Percentiles rank a stretch among this genome's conserved stretches.
Conservation (phyloP, 2,329 filamentous ascomycete species). For the Thyridium curvatum region DNA sequence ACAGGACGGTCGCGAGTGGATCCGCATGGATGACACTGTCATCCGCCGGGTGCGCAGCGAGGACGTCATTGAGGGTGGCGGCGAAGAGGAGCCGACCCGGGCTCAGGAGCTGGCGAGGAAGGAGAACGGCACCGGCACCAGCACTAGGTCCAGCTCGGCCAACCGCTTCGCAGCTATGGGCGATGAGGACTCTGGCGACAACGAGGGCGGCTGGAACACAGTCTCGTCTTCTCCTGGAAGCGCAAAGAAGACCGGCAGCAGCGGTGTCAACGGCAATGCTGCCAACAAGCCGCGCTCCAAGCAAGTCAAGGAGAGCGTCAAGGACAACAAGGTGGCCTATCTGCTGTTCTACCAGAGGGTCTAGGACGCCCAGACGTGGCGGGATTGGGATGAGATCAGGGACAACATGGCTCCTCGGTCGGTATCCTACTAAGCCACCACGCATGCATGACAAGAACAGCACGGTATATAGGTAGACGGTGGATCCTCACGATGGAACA, state of each 20-base stretch:
- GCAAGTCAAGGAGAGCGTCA: conserved; percentile 57
- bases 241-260: conserved; percentile 64
- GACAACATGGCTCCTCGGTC: no score
- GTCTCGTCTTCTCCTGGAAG: conserved; percentile 59
- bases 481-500: no score
- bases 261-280: conserved; percentile 57
- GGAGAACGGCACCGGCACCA: conserved; percentile 32
- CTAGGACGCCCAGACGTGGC: conserved; percentile 15
- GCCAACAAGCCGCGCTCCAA: conserved; percentile 23
- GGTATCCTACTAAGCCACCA: no score
- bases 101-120: conserved; percentile 49
- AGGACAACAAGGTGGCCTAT: conserved; percentile 96
- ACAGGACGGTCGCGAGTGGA: conserved; percentile 93
- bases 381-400: background rate
- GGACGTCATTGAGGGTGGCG: conserved; percentile 80
- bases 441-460: no score
- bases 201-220: conserved; percentile 74
- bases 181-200: conserved; percentile 58
- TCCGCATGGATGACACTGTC: conserved; percentile 88
- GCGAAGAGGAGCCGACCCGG: conserved; percentile 69
- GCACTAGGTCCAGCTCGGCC: conserved; percentile 30
- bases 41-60: conserved; percentile 80
- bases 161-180: conserved; percentile 72
- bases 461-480: no score
- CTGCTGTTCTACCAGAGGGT: conserved; percentile 90